Conservation (phyloP, 208 protist genomes). For the Trypanosoma rangeli region DNA sequence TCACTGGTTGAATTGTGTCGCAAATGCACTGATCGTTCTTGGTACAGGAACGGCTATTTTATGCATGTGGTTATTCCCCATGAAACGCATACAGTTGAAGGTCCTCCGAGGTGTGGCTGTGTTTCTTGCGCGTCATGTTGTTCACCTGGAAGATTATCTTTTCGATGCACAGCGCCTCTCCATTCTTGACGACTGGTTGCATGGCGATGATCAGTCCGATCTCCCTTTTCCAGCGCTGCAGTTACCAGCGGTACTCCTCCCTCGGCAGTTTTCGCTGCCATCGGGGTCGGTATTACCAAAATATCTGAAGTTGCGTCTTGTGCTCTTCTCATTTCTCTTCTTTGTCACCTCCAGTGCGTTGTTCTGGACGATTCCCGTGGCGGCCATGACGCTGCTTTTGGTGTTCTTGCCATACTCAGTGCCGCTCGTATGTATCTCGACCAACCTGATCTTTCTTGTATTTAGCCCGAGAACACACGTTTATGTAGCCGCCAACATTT, state of each 20-base stretch:
- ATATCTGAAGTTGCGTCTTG: slow-evolving; percentile 36
- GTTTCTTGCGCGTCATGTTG: slow-evolving; percentile 41
- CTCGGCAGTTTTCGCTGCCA: slow-evolving; percentile 44
- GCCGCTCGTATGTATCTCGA: slow-evolving; percentile 15
- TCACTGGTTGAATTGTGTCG: background rate
- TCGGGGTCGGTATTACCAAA: slow-evolving; percentile 25
- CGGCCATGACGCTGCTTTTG: slow-evolving; percentile 29
- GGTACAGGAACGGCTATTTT: slow-evolving; percentile 24
- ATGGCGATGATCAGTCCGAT: slow-evolving; percentile 30
- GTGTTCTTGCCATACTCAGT: slow-evolving; percentile 15
- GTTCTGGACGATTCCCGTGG: slow-evolving; percentile 48
- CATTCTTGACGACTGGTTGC: slow-evolving; percentile 42
- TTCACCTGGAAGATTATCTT: slow-evolving; percentile 64
- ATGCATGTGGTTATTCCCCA: slow-evolving; percentile 35
- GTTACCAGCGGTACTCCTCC: slow-evolving; percentile 34
- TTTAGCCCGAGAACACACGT: slow-evolving; percentile 19
- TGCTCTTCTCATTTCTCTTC: slow-evolving; percentile 57
- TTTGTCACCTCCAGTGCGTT: slow-evolving; percentile 33
- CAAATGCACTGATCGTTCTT: slow-evolving; percentile 25
- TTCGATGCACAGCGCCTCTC: slow-evolving; percentile 51
- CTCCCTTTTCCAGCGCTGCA: slow-evolving; percentile 40
- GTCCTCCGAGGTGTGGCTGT: slow-evolving; percentile 37
- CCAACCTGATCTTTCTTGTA: slow-evolving; percentile 29
- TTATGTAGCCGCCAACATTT: slow-evolving; percentile 3
- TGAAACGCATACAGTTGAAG: slow-evolving; percentile 50